Evolutionary conservation across 495 filamentous ascomycete genomes (phyloP).

Genomic region (Xylona heveae): DNA sequence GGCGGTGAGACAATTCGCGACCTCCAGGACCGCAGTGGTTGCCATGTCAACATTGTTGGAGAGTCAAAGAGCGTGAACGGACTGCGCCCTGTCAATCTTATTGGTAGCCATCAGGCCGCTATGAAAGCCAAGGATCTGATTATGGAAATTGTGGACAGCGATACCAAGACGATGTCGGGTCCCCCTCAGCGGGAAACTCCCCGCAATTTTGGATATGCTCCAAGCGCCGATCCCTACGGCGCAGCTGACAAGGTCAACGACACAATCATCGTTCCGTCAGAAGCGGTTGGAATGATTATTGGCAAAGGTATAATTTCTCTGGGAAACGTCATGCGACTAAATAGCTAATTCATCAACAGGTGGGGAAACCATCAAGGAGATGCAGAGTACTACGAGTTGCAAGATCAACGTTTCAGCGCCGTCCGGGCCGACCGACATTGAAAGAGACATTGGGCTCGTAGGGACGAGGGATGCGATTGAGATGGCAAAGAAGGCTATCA

Average conservation of each 20-base stretch:
- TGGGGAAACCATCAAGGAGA: constrained; percentile 71
- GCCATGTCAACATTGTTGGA: constrained; percentile 74
- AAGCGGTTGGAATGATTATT: constrained; percentile 81
- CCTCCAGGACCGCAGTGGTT: constrained; percentile 64
- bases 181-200: constrained; percentile 7
- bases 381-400: constrained; percentile 61
- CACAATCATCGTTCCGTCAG: constrained; percentile 58
- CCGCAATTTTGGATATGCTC: constrained; percentile 12
- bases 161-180: constrained; percentile 34
- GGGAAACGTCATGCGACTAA: too few species aligned
- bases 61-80: constrained; percentile 73
- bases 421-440: constrained; percentile 41
- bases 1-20: constrained; percentile 79
- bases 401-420: constrained; percentile 74
- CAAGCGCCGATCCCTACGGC: constrained; percentile 16
- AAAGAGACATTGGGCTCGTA: constrained; percentile 62
- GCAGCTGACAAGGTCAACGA: constrained; percentile 48
- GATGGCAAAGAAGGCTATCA: constrained; percentile 52
- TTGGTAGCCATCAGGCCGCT: constrained; percentile 44
- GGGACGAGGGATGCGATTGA: constrained; percentile 51
- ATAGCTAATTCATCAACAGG: constrained; percentile 17
- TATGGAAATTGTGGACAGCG: constrained; percentile 72
- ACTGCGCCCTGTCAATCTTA: constrained; percentile 64
- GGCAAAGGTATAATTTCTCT: constrained; percentile 40
- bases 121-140: constrained; percentile 55